These are phyloP conservation scores for Neoarthrinium moseri DNA, from an alignment of 2,329 filamentous ascomycete species.

Conservation along the genomic window DNA sequence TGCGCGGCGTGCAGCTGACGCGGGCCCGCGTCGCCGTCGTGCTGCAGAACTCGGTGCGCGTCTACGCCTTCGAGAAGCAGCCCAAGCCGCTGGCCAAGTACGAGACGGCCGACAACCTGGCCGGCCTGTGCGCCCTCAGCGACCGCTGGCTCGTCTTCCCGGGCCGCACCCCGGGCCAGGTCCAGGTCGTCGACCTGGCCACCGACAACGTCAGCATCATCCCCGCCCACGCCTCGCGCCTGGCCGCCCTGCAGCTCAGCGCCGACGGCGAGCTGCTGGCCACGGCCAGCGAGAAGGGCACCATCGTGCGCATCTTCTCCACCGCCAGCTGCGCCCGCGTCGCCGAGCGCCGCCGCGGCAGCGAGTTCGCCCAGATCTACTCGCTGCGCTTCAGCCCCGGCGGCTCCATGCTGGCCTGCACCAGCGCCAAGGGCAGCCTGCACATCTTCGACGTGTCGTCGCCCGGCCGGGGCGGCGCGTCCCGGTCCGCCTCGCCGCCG, in stretches of 20 bases:
- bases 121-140: conserved; percentile 77
- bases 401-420: conserved; percentile 79
- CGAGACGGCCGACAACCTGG: conserved; percentile 81
- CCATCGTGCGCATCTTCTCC: conserved; percentile 81
- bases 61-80: conserved; percentile 76
- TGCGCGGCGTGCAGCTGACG: conserved; percentile 77
- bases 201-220: conserved; percentile 89
- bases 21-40: conserved; percentile 76
- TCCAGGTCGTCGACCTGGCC: conserved; percentile 78
- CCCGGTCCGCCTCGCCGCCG: conserved; percentile 9
- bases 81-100: conserved; percentile 72
- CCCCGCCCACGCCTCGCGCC: conserved; percentile 77
- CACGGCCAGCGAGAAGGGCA: conserved; percentile 89
- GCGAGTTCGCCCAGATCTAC: conserved; percentile 85
- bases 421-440: conserved; percentile 93
- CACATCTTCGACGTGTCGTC: conserved; percentile 88
- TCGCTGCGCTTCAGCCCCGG: conserved; percentile 85
- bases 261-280: conserved; percentile 78
- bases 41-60: conserved; percentile 75
- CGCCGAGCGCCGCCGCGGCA: conserved; percentile 81
- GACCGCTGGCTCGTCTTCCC: conserved; percentile 77
- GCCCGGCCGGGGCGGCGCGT: conserved; percentile 30
- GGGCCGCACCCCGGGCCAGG: conserved; percentile 82
- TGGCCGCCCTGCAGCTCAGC: conserved; percentile 79
- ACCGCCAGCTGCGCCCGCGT: conserved; percentile 78